phyloP scores from a whole-genome alignment of 2,329 filamentous ascomycete genomes.

The Fusarium drepaniforme region DNA sequence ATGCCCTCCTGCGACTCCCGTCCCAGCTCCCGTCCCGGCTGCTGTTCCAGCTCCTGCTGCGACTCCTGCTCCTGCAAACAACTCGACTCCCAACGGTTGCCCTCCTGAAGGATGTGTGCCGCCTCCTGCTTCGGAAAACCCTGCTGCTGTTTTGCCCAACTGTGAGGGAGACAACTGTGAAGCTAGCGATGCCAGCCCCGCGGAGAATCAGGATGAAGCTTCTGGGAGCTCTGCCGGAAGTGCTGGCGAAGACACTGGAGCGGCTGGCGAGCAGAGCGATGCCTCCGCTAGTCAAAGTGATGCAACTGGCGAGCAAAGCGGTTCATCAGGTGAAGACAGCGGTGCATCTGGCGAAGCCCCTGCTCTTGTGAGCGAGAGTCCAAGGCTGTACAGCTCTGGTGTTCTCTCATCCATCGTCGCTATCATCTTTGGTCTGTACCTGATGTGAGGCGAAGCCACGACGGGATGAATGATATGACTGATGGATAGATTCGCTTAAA shows the following conservation, averaged over 20 bases:
- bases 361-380: constrained; percentile 18
- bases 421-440: constrained; percentile 27
- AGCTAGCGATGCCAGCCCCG: neutral
- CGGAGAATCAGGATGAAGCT: neutral
- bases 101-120: constrained; percentile 11
- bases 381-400: constrained; percentile 17
- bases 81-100: constrained; percentile 22
- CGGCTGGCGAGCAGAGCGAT: neutral
- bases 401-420: constrained; percentile 27
- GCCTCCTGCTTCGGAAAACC: neutral
- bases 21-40: constrained; percentile 13
- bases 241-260: neutral
- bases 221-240: neutral
- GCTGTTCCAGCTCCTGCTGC: constrained; percentile 3
- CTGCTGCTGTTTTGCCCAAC: neutral
- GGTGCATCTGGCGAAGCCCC: constrained; percentile 12
- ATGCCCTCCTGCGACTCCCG: constrained; percentile 8
- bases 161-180: neutral
- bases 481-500: neutral
- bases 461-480: neutral
- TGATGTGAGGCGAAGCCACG: constrained; percentile 18
- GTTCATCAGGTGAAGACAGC: neutral
- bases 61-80: neutral
- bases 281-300: neutral
- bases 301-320: neutral